phyloP scores from a whole-genome alignment of 306 rosid genomes.

The Cyamopsis tetragonoloba region DNA sequence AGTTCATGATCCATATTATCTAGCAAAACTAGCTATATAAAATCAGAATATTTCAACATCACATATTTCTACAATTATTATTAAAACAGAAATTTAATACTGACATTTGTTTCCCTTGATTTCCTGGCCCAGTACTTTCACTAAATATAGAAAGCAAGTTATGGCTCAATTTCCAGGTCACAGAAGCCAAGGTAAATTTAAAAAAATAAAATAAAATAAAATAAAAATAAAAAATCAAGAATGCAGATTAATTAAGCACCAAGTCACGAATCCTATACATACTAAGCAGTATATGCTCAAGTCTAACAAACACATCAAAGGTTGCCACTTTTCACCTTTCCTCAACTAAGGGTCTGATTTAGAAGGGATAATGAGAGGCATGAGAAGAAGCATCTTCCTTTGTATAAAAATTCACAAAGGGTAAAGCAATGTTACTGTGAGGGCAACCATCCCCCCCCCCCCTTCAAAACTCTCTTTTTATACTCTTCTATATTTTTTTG shows the following conservation, averaged over 20 bases:
- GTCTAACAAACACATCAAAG: neutral
- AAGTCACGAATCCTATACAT: neutral
- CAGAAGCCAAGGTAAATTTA: neutral
- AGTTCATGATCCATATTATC: neutral
- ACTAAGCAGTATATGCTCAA: neutral
- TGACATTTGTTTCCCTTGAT: neutral
- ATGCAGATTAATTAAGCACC: neutral
- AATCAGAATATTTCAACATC: neutral
- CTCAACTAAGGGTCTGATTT: neutral
- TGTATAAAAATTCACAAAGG: neutral
- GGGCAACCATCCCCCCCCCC: neutral
- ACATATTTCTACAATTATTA: neutral
- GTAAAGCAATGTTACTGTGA: neutral
- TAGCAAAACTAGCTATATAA: neutral
- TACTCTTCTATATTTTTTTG: neutral
- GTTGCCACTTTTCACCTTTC: neutral
- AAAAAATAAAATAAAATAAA: too few relatives aligned
- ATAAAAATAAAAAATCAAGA: too few relatives aligned
- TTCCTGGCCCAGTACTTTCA: neutral
- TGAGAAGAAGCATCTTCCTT: neutral
- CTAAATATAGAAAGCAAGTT: neutral
- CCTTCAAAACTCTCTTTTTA: neutral
- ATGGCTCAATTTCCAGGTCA: neutral
- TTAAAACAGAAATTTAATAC: too few relatives aligned
- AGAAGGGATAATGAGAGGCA: neutral